Percentiles rank a stretch among this genome's conserved stretches.
phyloP scores from a whole-genome alignment of 306 rosid species.

The Canavalia gladiata region DNA sequence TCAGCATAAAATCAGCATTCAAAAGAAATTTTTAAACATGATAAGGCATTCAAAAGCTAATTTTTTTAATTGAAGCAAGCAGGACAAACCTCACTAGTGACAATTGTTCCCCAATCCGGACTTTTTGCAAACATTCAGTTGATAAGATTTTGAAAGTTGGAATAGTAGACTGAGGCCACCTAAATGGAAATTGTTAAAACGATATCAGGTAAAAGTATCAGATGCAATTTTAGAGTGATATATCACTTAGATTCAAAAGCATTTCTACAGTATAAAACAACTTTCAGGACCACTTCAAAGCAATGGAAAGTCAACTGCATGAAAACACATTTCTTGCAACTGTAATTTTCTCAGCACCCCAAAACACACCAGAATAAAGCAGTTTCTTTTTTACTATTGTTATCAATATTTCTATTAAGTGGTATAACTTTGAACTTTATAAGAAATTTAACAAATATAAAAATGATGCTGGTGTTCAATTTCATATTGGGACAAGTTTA shows the following conservation, averaged over 20 bases:
- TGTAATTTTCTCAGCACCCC: slow-evolving; percentile 21
- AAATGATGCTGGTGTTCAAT: background rate
- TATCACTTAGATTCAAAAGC: slow-evolving; percentile 31
- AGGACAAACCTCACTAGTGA: slow-evolving; percentile 82
- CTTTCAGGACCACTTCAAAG: slow-evolving; percentile 10
- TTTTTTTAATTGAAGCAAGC: slow-evolving; percentile 11
- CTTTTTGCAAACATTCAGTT: slow-evolving; percentile 65
- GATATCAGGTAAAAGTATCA: slow-evolving; percentile 4
- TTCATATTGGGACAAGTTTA: background rate
- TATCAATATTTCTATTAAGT: background rate
- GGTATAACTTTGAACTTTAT: slow-evolving; percentile 3
- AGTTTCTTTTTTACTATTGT: background rate
- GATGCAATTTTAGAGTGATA: background rate
- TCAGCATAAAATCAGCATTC: slow-evolving; percentile 54
- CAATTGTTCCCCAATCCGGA: slow-evolving; percentile 70
- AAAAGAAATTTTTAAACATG: slow-evolving; percentile 28
- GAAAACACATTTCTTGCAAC: slow-evolving; percentile 27
- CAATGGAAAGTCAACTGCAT: slow-evolving; percentile 6
- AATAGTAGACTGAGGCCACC: slow-evolving; percentile 85
- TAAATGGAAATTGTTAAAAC: slow-evolving; percentile 46
- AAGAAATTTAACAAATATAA: slow-evolving; percentile 16
- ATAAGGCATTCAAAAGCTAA: background rate
- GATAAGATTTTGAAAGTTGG: slow-evolving; percentile 79
- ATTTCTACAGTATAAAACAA: background rate
- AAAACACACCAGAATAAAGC: slow-evolving; percentile 22